Evolutionary conservation across 192 early-diverging fungal species (phyloP), one percentile per base, ranked within the genome.

Genomic region (Phlyctochytrium arcticum): DNA sequence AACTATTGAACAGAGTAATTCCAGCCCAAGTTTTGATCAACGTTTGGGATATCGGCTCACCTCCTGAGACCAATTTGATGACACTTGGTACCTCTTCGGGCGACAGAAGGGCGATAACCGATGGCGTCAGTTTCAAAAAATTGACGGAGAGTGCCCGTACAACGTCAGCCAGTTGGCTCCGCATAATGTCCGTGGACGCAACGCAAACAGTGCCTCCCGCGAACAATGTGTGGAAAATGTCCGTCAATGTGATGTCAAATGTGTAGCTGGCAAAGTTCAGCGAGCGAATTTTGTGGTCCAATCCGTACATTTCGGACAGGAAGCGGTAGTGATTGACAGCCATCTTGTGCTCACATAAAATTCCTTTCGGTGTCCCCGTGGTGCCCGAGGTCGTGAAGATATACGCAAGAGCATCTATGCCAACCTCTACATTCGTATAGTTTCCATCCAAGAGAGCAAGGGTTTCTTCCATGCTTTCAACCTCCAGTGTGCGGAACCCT

Each of bases 371-470:
- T 36, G 21, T 53, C 9, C 75, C 74, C 5, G 75, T 77, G 26
- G 75, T 80, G 6, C 75, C 75, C 7, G 69, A 73, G 6, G 75
- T 77, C 47, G 54, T 77, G 12, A 77, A 19, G 8, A 77, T 48
- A 56, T 76, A 77, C 10, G 48, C 48, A 8, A 42, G n/a, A n/a
- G n/a, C n/a, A n/a, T n/a, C n/a, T n/a, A n/a, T n/a, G n/a, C n/a
- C 39, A 42, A n/a, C 9, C 9, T n/a, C 39, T 42, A 12, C 51
- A 30, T 27, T 31, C 26, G 51, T 31, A 31, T 24, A 31, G 26
- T 17, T 3, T 3, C n/a, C 51, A 24, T 51, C 8, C 23, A 7
- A 7, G 49, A 51, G n/a, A 23, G 8, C 9, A 42, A 42, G 39
- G 9, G 39, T 12, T 9, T 42, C n/a, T n/a, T 9, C 39, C 39